These are phyloP conservation scores for Fusarium poae DNA, from an alignment of 2,329 filamentous ascomycete genomes.

Conservation along the genomic window DNA sequence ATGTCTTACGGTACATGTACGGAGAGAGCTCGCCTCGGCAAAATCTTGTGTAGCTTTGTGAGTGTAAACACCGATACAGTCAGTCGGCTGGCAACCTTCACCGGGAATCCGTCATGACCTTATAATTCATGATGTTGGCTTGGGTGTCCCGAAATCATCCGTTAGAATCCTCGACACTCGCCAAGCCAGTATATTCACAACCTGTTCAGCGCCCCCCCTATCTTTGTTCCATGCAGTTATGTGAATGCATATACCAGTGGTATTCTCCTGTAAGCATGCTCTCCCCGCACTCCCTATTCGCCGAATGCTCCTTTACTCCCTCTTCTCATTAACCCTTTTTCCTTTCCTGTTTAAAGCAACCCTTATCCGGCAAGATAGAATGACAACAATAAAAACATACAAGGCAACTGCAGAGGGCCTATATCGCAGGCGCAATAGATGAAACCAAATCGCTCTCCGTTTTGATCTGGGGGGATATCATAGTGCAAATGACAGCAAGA, in stretches of 20 bases:
- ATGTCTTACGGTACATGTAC: not conserved
- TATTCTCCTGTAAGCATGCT: slow-evolving; percentile 22
- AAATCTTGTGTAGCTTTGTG: not conserved
- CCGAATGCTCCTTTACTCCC: slow-evolving; percentile 34
- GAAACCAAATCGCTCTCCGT: slow-evolving; percentile 37
- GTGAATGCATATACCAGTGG: slow-evolving; percentile 16
- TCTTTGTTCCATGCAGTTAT: slow-evolving; percentile 11
- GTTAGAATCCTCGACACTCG: slow-evolving; percentile 1
- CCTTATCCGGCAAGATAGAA: slow-evolving; percentile 13
- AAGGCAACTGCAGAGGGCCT: slow-evolving; percentile 5
- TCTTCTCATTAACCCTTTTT: slow-evolving; percentile 13
- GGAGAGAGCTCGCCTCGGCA: not conserved
- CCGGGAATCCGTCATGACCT: not conserved
- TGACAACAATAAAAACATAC: slow-evolving; percentile 19
- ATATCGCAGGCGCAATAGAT: slow-evolving; percentile 15
- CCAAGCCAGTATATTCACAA: slow-evolving; percentile 4
- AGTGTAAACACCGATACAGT: not conserved
- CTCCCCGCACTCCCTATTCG: slow-evolving; percentile 17
- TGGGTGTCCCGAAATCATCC: not conserved
- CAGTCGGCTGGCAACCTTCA: not conserved
- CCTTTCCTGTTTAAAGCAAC: slow-evolving; percentile 20
- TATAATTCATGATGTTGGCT: slow-evolving; percentile 20
- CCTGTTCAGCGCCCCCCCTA: not conserved
- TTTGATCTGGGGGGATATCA: slow-evolving; percentile 42
- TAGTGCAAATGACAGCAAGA: slow-evolving; percentile 38